Conservation (phyloP, 345 rosid genomes). For the Salix exigua region DNA sequence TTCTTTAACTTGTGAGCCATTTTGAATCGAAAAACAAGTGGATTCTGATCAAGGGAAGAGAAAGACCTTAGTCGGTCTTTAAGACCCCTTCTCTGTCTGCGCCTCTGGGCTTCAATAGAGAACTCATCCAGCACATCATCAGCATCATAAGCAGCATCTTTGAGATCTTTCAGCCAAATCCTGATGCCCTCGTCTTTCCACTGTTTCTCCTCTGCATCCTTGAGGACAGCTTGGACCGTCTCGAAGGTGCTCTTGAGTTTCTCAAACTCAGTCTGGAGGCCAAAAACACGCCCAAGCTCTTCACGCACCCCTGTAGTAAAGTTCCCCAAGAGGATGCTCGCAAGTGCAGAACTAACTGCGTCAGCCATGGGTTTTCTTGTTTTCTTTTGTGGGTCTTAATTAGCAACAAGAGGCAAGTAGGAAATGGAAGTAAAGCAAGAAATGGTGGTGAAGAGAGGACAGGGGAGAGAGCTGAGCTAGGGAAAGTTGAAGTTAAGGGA, state of each 20-base stretch:
- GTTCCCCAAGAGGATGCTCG: too few species aligned
- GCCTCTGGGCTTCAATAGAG: background rate
- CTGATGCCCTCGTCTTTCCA: background rate
- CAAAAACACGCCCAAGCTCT: background rate
- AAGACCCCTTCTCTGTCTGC: background rate
- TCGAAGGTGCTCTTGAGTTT: background rate
- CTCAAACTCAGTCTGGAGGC: background rate
- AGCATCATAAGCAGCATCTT: background rate
- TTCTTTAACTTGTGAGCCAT: conserved; percentile 1
- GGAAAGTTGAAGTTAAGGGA: too few species aligned
- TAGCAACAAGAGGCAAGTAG: too few species aligned
- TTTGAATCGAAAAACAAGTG: background rate
- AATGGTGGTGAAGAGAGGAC: too few species aligned
- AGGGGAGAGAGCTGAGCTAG: too few species aligned
- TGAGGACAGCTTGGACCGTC: background rate
- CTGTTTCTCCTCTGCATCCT: background rate
- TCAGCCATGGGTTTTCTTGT: too few species aligned
- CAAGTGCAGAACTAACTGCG: too few species aligned
- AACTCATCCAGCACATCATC: background rate
- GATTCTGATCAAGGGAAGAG: background rate
- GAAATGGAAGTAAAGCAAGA: too few species aligned
- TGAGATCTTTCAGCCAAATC: background rate
- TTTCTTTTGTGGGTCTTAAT: too few species aligned
- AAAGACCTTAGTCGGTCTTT: background rate
- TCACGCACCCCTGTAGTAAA: too few species aligned